Evolutionary conservation across 306 rosid species (phyloP), one percentile per base, ranked within the genome.

Genomic region (Cucurbita moschata): DNA sequence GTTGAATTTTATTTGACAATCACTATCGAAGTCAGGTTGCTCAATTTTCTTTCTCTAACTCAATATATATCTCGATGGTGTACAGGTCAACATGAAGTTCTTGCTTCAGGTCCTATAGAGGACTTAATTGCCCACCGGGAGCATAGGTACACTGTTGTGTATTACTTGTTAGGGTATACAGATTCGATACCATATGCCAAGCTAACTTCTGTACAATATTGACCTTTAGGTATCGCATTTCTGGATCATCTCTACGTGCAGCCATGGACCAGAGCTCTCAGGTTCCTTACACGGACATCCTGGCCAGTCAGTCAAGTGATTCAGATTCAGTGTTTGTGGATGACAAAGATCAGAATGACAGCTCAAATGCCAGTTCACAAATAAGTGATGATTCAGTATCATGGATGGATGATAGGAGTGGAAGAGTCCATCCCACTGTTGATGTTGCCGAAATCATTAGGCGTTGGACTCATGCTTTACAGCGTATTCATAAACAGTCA

Each of bases 261-360:
- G 97, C 99, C 55, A 91, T 95, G 99, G 96, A 95, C 83, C 97
- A 91, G 88, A 95, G 99, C 90, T 89, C 99, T 76, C 92, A 88
- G 85, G 83, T 83, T 81, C 86, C 98, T 74, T 83, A 82, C 78
- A 82, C 92, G 7, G 94, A 93, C 75, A 85, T 77, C 64, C 80
- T 81, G 76, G 75, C 92, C 76, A 83, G 78, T 76, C 92, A 88
- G 74, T 80, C 87, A 21, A 84, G 90, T 66, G 89, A 86, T 73
- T 77, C 81, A 19, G 54, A 82, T 64, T 64, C 86, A 26, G 75
- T 67, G 61, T 84, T 79, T 72, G 61, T 79, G 78, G 87, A 91
- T 82, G 90, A 78, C 74, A 83, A 83, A 65, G 99, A 84, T 69
- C 90, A 85, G 74, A 83, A 52, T 84, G 96, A 85, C 77, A 94